Percentiles rank a stretch among this genome's conserved stretches.
These are phyloP conservation scores for Oleoguttula mirabilis DNA, from an alignment of 495 filamentous ascomycete species.

Conservation along the genomic window DNA sequence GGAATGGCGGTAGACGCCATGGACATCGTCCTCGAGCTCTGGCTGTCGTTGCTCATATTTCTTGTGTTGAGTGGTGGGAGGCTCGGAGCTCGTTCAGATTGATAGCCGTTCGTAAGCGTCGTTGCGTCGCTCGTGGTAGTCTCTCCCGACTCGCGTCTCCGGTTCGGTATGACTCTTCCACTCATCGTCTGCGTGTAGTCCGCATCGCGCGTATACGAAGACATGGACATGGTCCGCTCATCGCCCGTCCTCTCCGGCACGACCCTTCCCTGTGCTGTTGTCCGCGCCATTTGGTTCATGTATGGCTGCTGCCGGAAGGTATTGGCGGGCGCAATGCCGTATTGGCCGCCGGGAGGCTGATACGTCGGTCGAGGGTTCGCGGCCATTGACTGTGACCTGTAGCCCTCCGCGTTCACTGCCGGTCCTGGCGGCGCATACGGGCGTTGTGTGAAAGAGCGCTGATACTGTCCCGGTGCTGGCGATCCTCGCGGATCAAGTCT, in stretches of 20 bases:
- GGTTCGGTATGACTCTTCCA: constrained; percentile 70
- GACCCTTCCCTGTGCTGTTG: constrained; percentile 76
- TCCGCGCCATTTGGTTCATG: constrained; percentile 48
- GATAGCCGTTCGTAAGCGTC: constrained; percentile 12
- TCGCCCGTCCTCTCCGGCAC: constrained; percentile 78
- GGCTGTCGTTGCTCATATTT: constrained; percentile 29
- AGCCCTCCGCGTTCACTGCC: constrained; percentile 71
- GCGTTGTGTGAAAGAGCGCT: constrained; percentile 12
- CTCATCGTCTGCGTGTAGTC: constrained; percentile 82
- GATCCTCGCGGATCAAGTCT: constrained; percentile 50
- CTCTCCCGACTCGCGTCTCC: constrained; percentile 43
- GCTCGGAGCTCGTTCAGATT: constrained; percentile 6
- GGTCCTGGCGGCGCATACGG: constrained; percentile 44
- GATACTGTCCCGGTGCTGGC: constrained; percentile 16
- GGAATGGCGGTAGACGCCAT: constrained; percentile 69
- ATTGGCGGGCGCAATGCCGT: constrained; percentile 54
- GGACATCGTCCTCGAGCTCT: constrained; percentile 59
- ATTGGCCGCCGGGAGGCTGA: constrained; percentile 45
- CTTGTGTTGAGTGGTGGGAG: constrained; percentile 23
- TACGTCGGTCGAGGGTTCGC: constrained; percentile 54
- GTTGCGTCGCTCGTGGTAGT: constrained; percentile 5
- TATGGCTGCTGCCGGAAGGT: constrained; percentile 69
- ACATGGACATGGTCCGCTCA: constrained; percentile 93
- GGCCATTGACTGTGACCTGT: constrained; percentile 86
- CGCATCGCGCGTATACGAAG: constrained; percentile 63